phyloP scores from a whole-genome alignment of 495 filamentous ascomycete species.

The Achaetomiella virescens region DNA sequence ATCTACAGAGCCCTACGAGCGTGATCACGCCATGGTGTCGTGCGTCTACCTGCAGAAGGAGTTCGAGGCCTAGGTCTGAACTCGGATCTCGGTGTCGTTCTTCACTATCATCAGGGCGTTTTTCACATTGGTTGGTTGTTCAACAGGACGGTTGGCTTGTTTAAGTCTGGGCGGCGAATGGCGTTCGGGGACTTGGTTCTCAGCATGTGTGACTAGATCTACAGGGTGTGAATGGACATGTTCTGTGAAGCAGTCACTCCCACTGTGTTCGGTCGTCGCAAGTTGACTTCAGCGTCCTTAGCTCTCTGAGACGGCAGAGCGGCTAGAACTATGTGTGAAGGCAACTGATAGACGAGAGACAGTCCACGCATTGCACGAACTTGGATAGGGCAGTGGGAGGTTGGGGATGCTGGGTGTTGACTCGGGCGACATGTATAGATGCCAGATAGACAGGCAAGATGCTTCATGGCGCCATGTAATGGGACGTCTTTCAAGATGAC shows the following conservation, averaged over 20 bases:
- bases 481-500: no score
- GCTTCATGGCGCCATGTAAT: no score
- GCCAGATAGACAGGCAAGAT: no score
- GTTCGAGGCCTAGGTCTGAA: slow-evolving; percentile 21
- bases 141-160: slow-evolving; percentile 31
- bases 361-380: no score
- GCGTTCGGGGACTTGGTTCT: slow-evolving; percentile 25
- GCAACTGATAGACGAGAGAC: not conserved
- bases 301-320: no score
- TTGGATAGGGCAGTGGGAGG: no score
- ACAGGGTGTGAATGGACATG: slow-evolving; percentile 17
- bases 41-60: slow-evolving; percentile 37
- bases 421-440: no score
- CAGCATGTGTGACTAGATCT: slow-evolving; percentile 28
- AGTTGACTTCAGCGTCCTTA: not conserved
- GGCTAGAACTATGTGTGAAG: not conserved
- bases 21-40: slow-evolving; percentile 38
- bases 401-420: no score
- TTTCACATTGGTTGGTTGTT: slow-evolving; percentile 33
- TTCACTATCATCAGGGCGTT: slow-evolving; percentile 23
- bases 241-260: slow-evolving; percentile 2
- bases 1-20: slow-evolving; percentile 33
- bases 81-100: slow-evolving; percentile 18
- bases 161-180: slow-evolving; percentile 32
- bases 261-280: not conserved